Percentiles rank a stretch among this genome's conserved stretches.
These are phyloP conservation scores for Lentinula raphanica DNA, from an alignment of 768 basidiomycete species.

Conservation along the genomic window DNA sequence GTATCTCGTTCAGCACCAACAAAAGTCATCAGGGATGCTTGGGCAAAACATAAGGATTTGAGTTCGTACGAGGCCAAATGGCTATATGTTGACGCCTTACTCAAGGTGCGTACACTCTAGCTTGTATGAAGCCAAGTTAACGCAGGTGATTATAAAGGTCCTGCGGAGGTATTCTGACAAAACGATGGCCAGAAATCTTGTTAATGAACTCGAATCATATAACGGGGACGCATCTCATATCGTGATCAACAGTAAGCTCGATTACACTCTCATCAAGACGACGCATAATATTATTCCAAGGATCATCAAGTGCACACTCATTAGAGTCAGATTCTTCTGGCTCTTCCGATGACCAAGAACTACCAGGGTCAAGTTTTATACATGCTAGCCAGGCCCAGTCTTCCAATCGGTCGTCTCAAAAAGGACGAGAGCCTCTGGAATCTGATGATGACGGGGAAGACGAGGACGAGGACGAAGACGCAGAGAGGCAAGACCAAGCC, in stretches of 20 bases:
- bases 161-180: slow-evolving; percentile 80
- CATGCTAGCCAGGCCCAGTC: slow-evolving; percentile 15
- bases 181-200: slow-evolving; percentile 68
- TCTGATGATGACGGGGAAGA: slow-evolving; percentile 27
- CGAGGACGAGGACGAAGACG: slow-evolving; percentile 44
- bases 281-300: background rate
- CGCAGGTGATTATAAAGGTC: slow-evolving; percentile 43
- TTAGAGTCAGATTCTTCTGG: slow-evolving; percentile 59
- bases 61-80: slow-evolving; percentile 78
- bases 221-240: slow-evolving; percentile 63
- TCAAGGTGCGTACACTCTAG: slow-evolving; percentile 49
- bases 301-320: slow-evolving; percentile 37
- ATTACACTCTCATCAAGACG: background rate
- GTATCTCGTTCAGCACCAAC: background rate
- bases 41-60: slow-evolving; percentile 88
- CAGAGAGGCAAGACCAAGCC: slow-evolving; percentile 46
- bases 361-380: slow-evolving; percentile 17
- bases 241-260: slow-evolving; percentile 54
- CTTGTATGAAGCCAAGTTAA: background rate
- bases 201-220: slow-evolving; percentile 74
- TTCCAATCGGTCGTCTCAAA: slow-evolving; percentile 14
- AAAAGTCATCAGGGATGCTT: slow-evolving; percentile 68
- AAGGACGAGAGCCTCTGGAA: background rate
- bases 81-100: slow-evolving; percentile 81
- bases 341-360: slow-evolving; percentile 44